Base-by-base conservation (phyloP, 1,284 basidiomycete species). In the Stereum hirsutum region DNA sequence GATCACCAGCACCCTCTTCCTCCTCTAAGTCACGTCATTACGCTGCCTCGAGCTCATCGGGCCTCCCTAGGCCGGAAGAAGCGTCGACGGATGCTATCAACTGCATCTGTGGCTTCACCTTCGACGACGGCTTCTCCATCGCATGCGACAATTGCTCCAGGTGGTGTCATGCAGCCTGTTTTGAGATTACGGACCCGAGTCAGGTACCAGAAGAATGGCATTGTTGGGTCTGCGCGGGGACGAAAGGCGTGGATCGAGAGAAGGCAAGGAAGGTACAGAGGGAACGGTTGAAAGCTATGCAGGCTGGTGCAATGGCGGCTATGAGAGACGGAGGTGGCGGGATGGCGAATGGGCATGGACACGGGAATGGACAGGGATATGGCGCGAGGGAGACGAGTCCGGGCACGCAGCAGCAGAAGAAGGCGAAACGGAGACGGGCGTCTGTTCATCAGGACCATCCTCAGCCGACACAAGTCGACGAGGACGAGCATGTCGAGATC, bases 111-210 rank as follows among this genome's bases (percentile, higher is more conserved):
- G 78, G 75, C 4, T 70, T 68, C 49, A 66, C 75, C 34, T 75
- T 82, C 54, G 93, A 94, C 64, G 91, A 94, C 58, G 92, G 92
- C 14, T 93, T 91, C 64, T 89, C 85, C 14, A 91, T 96, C 46
- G 89, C 89, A 21, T 97, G 93, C 63, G 94, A 96, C 60, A 65
- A 72, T 42, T 97, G 94, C 60, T 75, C 76, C 20, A 76, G 88
- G 15, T 96, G 93, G 92, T 89, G 89, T 55, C 93, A 97, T 62
- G 87, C 79, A 6, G 81, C 83, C 5, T 96, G 93, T 61, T 90
- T 94, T 54, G 78, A 75, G 26, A 84, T 91, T 54, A 63, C 68
- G 17, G 67, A 77, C 39, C n/a, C n/a, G n/a, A 75, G 72, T 26
- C 69, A 72, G 26, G 82, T 91, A 0, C 90, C 91, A 1, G 88